Conservation (phyloP, 2,329 filamentous ascomycete species). For the Neonectria magnoliae region DNA sequence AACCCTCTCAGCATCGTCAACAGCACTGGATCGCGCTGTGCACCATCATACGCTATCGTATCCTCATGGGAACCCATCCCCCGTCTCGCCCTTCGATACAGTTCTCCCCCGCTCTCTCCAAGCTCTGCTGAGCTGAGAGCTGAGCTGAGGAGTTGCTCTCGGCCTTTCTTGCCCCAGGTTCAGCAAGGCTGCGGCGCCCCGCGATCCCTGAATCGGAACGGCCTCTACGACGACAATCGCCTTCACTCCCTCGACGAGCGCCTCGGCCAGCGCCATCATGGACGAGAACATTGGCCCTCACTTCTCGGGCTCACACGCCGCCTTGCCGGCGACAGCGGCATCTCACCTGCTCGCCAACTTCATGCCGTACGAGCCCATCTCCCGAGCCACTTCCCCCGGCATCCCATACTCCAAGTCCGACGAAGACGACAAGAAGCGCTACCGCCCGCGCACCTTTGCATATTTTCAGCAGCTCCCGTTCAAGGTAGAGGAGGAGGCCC, state of each 20-base stretch:
- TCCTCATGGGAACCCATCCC: constrained; percentile 32
- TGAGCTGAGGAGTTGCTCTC: constrained; percentile 19
- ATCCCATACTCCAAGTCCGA: constrained; percentile 61
- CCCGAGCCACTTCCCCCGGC: constrained; percentile 87
- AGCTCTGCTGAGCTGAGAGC: constrained; percentile 31
- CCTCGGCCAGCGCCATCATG: constrained; percentile 41
- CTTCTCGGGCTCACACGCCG: constrained; percentile 44
- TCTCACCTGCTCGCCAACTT: constrained; percentile 51
- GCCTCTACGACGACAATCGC: constrained; percentile 23
- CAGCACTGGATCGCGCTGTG: not conserved
- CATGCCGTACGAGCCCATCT: constrained; percentile 73
- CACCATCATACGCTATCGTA: not conserved
- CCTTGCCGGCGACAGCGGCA: constrained; percentile 46
- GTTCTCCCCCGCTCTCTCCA: constrained; percentile 15
- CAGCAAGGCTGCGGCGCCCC: constrained; percentile 28
- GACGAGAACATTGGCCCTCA: constrained; percentile 52
- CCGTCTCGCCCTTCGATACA: constrained; percentile 30
- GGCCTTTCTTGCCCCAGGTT: constrained; percentile 25
- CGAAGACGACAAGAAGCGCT: constrained; percentile 69
- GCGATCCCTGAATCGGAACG: constrained; percentile 16
- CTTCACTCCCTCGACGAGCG: constrained; percentile 4
- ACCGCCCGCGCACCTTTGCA: constrained; percentile 89
- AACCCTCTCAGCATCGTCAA: constrained; percentile 2
- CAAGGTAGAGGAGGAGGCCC: constrained; percentile 79
- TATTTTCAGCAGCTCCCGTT: constrained; percentile 95